These are phyloP conservation scores for Pholiota adiposa DNA, from an alignment of 1,284 basidiomycete species.

Conservation along the genomic window DNA sequence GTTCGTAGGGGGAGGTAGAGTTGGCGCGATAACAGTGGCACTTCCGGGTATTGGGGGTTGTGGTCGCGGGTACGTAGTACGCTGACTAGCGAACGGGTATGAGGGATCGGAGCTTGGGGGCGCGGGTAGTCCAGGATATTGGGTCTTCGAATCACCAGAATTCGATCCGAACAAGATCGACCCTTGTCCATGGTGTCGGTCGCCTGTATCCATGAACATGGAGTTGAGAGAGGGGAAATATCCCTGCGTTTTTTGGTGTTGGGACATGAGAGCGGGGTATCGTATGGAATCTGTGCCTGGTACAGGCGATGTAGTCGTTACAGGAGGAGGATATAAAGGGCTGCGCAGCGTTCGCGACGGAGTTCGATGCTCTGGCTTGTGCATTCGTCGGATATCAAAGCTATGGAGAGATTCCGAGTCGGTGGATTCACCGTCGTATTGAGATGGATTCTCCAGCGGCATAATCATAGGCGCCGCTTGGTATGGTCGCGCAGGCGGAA, in stretches of 20 bases:
- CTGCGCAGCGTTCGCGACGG: slow-evolving; percentile 24
- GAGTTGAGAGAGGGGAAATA: slow-evolving; percentile 53
- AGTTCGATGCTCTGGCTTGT: slow-evolving; percentile 26
- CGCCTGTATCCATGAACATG: slow-evolving; percentile 38
- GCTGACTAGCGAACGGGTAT: slow-evolving; percentile 17
- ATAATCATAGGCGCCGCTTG: slow-evolving; percentile 32
- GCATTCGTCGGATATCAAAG: slow-evolving; percentile 24
- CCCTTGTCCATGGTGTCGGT: slow-evolving; percentile 18
- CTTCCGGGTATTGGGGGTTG: slow-evolving; percentile 29
- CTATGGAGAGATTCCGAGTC: slow-evolving; percentile 43
- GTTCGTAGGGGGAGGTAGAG: slow-evolving; percentile 29
- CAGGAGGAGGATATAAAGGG: slow-evolving; percentile 43
- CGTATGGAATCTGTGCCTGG: slow-evolving; percentile 49
- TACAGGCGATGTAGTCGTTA: slow-evolving; percentile 66
- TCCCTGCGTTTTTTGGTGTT: slow-evolving; percentile 71
- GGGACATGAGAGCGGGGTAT: slow-evolving; percentile 69
- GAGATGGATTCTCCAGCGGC: slow-evolving; percentile 45
- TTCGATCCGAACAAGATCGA: slow-evolving; percentile 25
- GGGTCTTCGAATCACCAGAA: slow-evolving; percentile 9
- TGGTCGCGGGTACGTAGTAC: slow-evolving; percentile 30
- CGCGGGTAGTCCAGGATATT: slow-evolving; percentile 9
- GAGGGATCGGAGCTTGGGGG: slow-evolving; percentile 9
- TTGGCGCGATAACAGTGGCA: slow-evolving; percentile 23
- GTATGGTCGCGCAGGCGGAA: slow-evolving; percentile 22
- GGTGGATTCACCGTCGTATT: slow-evolving; percentile 47